These are phyloP conservation scores for Solanum hybrid DNA, from an alignment of 305 asterid species.

Conservation along the genomic window DNA sequence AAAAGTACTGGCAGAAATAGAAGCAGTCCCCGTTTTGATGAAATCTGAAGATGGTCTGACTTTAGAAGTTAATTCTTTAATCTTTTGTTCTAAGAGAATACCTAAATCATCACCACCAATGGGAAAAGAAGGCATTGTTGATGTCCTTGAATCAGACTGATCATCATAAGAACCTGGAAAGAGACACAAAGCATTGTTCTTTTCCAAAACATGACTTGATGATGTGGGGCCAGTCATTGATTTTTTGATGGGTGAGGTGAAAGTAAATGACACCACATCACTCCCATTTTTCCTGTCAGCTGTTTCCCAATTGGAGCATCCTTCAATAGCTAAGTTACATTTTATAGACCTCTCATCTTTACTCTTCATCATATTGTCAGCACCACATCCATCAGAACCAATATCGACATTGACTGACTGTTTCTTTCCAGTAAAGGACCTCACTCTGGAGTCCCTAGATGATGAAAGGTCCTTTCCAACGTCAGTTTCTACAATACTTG, in stretches of 20 bases:
- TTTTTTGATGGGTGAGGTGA: slow-evolving; percentile 88
- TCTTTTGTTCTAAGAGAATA: slow-evolving; percentile 82
- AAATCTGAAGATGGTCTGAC: slow-evolving; percentile 53
- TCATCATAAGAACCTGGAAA: slow-evolving; percentile 23
- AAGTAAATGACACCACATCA: slow-evolving; percentile 95
- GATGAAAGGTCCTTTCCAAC: slow-evolving; percentile 52
- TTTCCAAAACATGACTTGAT: slow-evolving; percentile 28
- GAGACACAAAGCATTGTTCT: slow-evolving; percentile 23
- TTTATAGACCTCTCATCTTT: slow-evolving; percentile 50
- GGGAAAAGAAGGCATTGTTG: slow-evolving; percentile 33
- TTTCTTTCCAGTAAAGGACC: slow-evolving; percentile 42
- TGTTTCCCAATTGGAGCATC: slow-evolving; percentile 48
- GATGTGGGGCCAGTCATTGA: slow-evolving; percentile 34
- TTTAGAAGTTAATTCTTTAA: slow-evolving; percentile 72
- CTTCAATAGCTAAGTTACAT: slow-evolving; percentile 46
- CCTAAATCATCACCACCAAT: slow-evolving; percentile 74
- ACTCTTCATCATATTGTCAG: slow-evolving; percentile 16
- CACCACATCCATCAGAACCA: slow-evolving; percentile 26
- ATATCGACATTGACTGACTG: slow-evolving; percentile 20
- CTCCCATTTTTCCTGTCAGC: slow-evolving; percentile 45
- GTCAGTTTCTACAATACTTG: slow-evolving; percentile 40
- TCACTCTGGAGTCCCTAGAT: slow-evolving; percentile 21
- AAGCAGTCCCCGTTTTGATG: slow-evolving; percentile 28
- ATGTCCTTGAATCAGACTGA: slow-evolving; percentile 28
- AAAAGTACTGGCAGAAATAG: slow-evolving; percentile 29